phyloP scores from a whole-genome alignment of 345 rosid species.

The Triadica sebifera region DNA sequence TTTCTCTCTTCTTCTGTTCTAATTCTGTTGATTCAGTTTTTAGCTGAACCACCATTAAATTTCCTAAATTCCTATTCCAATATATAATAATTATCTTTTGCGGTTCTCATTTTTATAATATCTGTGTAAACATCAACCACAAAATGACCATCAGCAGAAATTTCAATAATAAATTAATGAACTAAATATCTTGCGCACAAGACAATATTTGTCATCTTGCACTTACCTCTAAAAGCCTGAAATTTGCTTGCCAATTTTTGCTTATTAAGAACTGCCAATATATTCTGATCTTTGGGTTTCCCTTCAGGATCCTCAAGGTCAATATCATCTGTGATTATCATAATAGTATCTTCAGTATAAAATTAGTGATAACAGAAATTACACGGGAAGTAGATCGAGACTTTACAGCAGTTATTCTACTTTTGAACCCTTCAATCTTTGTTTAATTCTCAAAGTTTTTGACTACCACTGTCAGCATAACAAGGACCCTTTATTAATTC shows the following conservation, averaged over 20 bases:
- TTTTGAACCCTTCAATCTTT: background rate
- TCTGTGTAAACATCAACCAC: no score
- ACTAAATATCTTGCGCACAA: background rate
- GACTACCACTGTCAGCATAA: background rate
- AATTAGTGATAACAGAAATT: background rate
- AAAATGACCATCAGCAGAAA: no score
- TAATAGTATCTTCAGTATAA: background rate
- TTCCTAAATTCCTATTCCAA: no score
- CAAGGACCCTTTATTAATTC: background rate
- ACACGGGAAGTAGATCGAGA: background rate
- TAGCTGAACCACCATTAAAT: no score
- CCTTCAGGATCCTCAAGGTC: constrained; percentile 54
- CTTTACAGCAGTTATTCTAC: background rate
- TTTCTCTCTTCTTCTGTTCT: no score
- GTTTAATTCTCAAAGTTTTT: background rate
- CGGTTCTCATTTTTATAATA: no score
- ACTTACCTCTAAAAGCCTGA: constrained; percentile 61
- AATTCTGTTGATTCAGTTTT: no score
- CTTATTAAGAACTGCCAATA: constrained; percentile 59
- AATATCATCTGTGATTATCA: constrained; percentile 60
- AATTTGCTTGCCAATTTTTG: constrained; percentile 69
- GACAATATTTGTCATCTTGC: background rate
- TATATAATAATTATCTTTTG: no score
- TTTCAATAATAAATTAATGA: background rate
- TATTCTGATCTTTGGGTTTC: constrained; percentile 67